These are phyloP conservation scores for Xylaria bambusicola DNA, from an alignment of 495 filamentous ascomycete genomes.

Conservation along the genomic window DNA sequence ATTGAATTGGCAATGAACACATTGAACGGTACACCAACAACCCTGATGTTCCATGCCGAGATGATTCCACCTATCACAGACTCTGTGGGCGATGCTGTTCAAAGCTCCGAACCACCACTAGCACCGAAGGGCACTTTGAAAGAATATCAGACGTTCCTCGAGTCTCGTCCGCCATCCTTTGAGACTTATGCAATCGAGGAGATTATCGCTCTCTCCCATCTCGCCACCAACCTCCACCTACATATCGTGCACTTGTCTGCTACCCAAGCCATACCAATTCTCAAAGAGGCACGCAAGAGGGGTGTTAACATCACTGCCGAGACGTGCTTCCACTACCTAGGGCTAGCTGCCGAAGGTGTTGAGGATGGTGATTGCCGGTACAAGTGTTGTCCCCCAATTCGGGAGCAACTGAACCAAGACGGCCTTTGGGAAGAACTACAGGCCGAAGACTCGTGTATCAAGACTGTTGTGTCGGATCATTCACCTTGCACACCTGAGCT, in stretches of 20 bases:
- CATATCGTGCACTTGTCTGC: constrained; percentile 97
- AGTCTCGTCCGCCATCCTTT: constrained; percentile 84
- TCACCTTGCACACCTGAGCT: constrained; percentile 93
- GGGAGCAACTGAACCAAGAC: constrained; percentile 79
- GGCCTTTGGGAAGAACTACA: constrained; percentile 82
- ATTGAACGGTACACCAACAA: constrained; percentile 74
- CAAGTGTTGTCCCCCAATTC: constrained; percentile 98
- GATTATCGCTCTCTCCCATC: constrained; percentile 76
- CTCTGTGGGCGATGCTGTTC: constrained; percentile 78
- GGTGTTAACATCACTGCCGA: constrained; percentile 94
- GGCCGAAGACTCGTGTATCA: constrained; percentile 73
- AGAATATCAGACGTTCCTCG: constrained; percentile 86
- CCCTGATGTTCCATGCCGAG: constrained; percentile 97
- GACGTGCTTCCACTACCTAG: constrained; percentile 97
- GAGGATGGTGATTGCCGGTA: constrained; percentile 89
- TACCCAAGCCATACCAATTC: constrained; percentile 86
- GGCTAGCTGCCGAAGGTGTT: constrained; percentile 85
- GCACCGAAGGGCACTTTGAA: constrained; percentile 74
- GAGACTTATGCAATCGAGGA: constrained; percentile 89
- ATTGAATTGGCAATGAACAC: constrained; percentile 77
- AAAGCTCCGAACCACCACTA: constrained; percentile 69
- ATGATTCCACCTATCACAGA: constrained; percentile 89
- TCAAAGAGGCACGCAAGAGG: constrained; percentile 72
- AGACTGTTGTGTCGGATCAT: constrained; percentile 95
- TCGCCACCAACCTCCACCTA: constrained; percentile 80